Evolutionary conservation across 2,329 filamentous ascomycete genomes (phyloP).

Genomic region (Nannizzia gypsea): DNA sequence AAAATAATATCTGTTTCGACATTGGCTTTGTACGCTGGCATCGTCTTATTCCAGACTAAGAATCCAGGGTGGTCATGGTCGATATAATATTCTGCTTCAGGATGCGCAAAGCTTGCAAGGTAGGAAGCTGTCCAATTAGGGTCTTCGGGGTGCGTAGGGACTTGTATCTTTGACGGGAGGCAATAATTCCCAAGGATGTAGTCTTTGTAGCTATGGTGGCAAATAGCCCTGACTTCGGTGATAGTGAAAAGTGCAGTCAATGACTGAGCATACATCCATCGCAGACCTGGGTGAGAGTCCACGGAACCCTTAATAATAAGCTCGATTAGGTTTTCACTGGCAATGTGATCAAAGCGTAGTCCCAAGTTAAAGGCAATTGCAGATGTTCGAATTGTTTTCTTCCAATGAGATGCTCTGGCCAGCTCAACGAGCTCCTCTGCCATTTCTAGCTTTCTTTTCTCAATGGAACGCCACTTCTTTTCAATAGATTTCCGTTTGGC

Average conservation of each 20-base stretch:
- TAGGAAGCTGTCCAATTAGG: conserved; percentile 67
- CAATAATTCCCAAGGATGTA: conserved; percentile 72
- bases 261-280: conserved; percentile 68
- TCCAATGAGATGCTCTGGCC: conserved; percentile 81
- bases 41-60: conserved; percentile 86
- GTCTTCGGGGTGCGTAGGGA: conserved; percentile 63
- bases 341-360: conserved; percentile 80
- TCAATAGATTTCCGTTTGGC: conserved; percentile 63
- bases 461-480: conserved; percentile 63
- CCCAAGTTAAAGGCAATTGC: conserved; percentile 86
- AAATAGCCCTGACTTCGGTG: conserved; percentile 74
- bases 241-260: conserved; percentile 71
- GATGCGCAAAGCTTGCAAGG: conserved; percentile 63
- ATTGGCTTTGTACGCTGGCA: conserved; percentile 66
- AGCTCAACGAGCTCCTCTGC: conserved; percentile 69
- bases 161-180: conserved; percentile 61
- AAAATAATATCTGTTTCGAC: conserved; percentile 57
- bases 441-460: conserved; percentile 68
- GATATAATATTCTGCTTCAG: conserved; percentile 74
- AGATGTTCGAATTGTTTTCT: conserved; percentile 78
- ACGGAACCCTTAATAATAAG: conserved; percentile 73
- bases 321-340: conserved; percentile 68
- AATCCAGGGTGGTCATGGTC: conserved; percentile 89
- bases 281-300: conserved; percentile 77
- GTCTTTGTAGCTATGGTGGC: conserved; percentile 75